These are phyloP conservation scores for Apiospora malaysiana DNA, from an alignment of 2,329 filamentous ascomycete genomes.

Conservation along the genomic window DNA sequence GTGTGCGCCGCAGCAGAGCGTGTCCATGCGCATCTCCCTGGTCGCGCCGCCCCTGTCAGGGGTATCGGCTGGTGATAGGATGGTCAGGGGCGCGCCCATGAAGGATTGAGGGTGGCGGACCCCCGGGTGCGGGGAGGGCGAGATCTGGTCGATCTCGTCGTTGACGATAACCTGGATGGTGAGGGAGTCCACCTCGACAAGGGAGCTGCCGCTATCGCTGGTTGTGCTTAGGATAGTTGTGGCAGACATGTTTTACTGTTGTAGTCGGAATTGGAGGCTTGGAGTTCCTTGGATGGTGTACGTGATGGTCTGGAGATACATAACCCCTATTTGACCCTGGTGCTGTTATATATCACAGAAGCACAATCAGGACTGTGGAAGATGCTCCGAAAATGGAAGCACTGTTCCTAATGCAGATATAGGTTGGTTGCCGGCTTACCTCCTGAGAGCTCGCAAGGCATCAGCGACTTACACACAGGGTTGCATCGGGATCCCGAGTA, in stretches of 20 bases:
- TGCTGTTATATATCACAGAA: no score
- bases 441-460: background rate
- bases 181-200: slow-evolving; percentile 41
- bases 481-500: background rate
- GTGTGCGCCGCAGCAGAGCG: slow-evolving; percentile 59
- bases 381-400: background rate
- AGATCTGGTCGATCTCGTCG: slow-evolving; percentile 61
- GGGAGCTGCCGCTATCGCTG: background rate
- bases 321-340: background rate
- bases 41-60: slow-evolving; percentile 46
- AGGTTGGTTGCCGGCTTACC: background rate
- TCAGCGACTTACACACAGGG: background rate
- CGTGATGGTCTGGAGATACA: background rate
- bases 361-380: background rate
- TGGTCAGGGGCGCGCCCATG: slow-evolving; percentile 46
- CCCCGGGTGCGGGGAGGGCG: slow-evolving; percentile 49
- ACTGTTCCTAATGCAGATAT: background rate
- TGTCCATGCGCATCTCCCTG: slow-evolving; percentile 54
- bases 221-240: background rate
- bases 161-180: slow-evolving; percentile 58
- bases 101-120: slow-evolving; percentile 50
- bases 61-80: slow-evolving; percentile 33
- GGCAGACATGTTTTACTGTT: background rate
- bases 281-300: no score
- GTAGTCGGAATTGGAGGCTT: background rate